Evolutionary conservation across 129 eudicot species (phyloP), one percentile per base, ranked within the genome.

Genomic region (Escallonia herrerae): DNA sequence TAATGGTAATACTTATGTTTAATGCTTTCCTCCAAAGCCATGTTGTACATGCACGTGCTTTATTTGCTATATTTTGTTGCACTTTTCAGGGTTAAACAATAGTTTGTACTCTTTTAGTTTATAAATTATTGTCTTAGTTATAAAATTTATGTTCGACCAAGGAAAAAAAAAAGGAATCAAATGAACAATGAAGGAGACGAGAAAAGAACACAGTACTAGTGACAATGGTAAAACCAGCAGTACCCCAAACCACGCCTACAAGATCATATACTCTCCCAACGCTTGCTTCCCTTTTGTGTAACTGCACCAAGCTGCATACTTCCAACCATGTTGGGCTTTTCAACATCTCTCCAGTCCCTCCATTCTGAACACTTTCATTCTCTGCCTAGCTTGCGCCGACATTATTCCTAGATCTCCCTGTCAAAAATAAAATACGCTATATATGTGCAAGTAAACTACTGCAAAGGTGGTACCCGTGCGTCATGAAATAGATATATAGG

Each of bases 171-270:
- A 22, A 22, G n/a, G n/a, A n/a, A n/a, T 47, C 12, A 81, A 61
- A 65, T 74, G 89, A 39, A 59, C 68, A 10, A 71, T 53, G 60
- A 73, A 15, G 12, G 89, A 80, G 40, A 80, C 63, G 56, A 74
- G 61, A 72, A 47, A 80, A 60, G 4, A 63, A 75, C 50, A 64
- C 9, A 42, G 76, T 76, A 49, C 68, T 76, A 41, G 33, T 39
- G 7, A 70, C 43, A 62, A 79, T 8, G 4, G 89, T 8, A 45
- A 79, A 68, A 7, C 85, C 80, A 39, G 61, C 67, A 38, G 75
- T 54, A 49, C 80, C 80, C 54, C 58, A 63, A 44, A 77, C 47
- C 60, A 74, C 46, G 41, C 73, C 78, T n/a, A 74, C 3, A 10
- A 64, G 22, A 22, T 72, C 50, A n/a, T 39, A 47, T 54, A 50